Evolutionary conservation across 768 basidiomycete genomes (phyloP), one percentile per base, ranked within the genome.

Genomic region (Boletus sp.): DNA sequence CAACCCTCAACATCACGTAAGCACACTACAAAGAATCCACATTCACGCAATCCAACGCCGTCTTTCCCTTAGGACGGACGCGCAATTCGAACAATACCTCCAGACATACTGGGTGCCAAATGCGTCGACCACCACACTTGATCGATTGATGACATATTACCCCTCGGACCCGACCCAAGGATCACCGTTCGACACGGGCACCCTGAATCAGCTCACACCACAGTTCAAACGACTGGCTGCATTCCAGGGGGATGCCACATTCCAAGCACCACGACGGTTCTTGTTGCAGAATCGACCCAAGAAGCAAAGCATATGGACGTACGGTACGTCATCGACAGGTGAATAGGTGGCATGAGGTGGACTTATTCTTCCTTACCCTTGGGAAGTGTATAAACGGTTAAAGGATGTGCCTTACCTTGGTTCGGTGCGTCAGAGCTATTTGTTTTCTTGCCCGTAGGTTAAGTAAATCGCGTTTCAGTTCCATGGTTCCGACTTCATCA

Each of bases 1-100:
- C n/a, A n/a, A n/a, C n/a, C n/a, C n/a, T n/a, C n/a, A n/a, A n/a
- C 79, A 54, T 81, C 51, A 81, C 79, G 79, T 79, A 56, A 50
- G 76, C n/a, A 3, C 29, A n/a, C n/a, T 10, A 7, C 7, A 44
- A 2, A 3, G 5, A 29, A n/a, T 7, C 7, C 35, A 25, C 9
- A 4, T 13, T 13, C 10, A 2, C 17, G 27, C 5, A 14, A 3
- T 6, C 19, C 9, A 43, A 5, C n/a, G 6, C 11, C n/a, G 19
- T n/a, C 5, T 11, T 38, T 14, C 25, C 3, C 2, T 5, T 30
- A 70, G 69, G 33, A 72, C n/a, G n/a, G n/a, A n/a, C n/a, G n/a
- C n/a, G n/a, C n/a, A n/a, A n/a, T n/a, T n/a, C n/a, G n/a, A n/a
- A n/a, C n/a, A n/a, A n/a, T n/a, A n/a, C n/a, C n/a, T n/a, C n/a